Evolutionary conservation across 495 filamentous ascomycete species (phyloP).

Genomic region (Coniosporium apollinis): DNA sequence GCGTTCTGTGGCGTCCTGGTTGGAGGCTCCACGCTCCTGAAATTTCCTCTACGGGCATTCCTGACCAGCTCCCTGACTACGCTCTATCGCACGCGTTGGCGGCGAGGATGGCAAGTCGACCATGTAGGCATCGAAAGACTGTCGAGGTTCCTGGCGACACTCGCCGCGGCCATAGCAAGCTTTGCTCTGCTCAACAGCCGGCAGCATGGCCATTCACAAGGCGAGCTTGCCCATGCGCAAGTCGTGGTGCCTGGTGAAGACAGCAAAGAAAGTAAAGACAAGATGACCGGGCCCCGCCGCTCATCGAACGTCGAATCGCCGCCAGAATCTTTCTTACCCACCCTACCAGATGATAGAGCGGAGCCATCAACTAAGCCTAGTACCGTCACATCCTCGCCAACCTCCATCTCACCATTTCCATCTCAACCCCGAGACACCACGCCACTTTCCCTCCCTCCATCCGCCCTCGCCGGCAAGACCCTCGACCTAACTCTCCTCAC

Average conservation of each 20-base stretch:
- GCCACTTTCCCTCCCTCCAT: conserved; percentile 1
- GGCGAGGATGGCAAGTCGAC: neutral
- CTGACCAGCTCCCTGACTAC: conserved; percentile 5
- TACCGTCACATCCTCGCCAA: no score
- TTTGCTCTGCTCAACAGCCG: conserved; percentile 14
- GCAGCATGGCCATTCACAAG: neutral
- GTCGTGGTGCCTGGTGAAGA: neutral
- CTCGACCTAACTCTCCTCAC: conserved; percentile 77
- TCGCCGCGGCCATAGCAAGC: conserved; percentile 12
- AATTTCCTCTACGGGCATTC: conserved; percentile 22
- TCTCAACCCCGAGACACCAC: no score
- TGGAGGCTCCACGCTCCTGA: conserved; percentile 61
- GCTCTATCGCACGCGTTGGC: neutral
- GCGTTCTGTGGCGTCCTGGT: conserved; percentile 65
- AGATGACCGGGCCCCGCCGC: no score
- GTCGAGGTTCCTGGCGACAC: conserved; percentile 13
- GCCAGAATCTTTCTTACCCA: no score
- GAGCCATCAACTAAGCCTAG: no score
- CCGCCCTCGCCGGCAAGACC: conserved; percentile 51
- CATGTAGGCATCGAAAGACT: neutral
- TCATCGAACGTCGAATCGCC: no score
- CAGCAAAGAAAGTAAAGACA: no score
- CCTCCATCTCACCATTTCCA: no score
- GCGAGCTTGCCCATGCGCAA: no score
- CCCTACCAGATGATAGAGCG: no score